Base-by-base conservation (phyloP, 2,329 filamentous ascomycete genomes). In the Monilinia aucupariae region DNA sequence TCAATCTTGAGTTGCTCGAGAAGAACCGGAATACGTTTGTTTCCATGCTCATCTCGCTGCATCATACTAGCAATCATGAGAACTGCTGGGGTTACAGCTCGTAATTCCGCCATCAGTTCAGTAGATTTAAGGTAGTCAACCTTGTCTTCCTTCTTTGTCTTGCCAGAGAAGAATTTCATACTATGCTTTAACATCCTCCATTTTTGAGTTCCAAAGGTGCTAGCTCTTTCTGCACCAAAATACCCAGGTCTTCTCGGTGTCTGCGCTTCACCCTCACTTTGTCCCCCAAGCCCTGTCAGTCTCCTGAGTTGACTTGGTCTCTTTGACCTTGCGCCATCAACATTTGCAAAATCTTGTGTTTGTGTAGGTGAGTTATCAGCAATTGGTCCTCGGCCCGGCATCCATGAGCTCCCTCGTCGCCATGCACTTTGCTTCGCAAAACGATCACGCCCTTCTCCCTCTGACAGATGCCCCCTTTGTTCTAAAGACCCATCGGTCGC, bases 31-130 rank as follows among this genome's bases (percentile, higher is more conserved):
- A 99, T 96, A 64, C 92, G 87, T 77, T 91, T 94, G 76, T 96
- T 94, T 55, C 93, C 92, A 71, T 97, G 91, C 76, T 99, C 94
- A 70, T 99, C 94, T 63, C 94, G 85, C 77, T 97, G 94, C 70
- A 97, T 94, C 90, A 97, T 97, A 73, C 92, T 97, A 9, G 94
- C 94, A 59, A 99, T 79, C 76, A 99, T 96, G 64, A 99, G 80
- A 25, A 93, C 94, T 30, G 94, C 94, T 4, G 94, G 94, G 1
- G 92, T 91, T 61, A 92, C 94, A 50, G 94, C 96, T 55, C 94
- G 85, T 45, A 99, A 80, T 76, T 99, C 94, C 1, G 94, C 94
- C 84, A 99, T 93, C 53, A 99, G 81, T 75, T 99, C 94, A 2
- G 94, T 92, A 12, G 93, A 97, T 75, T 97, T 99, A 72, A 90